Evolutionary conservation across 768 basidiomycete genomes (phyloP).

Genomic region (Leccinum variicolor): DNA sequence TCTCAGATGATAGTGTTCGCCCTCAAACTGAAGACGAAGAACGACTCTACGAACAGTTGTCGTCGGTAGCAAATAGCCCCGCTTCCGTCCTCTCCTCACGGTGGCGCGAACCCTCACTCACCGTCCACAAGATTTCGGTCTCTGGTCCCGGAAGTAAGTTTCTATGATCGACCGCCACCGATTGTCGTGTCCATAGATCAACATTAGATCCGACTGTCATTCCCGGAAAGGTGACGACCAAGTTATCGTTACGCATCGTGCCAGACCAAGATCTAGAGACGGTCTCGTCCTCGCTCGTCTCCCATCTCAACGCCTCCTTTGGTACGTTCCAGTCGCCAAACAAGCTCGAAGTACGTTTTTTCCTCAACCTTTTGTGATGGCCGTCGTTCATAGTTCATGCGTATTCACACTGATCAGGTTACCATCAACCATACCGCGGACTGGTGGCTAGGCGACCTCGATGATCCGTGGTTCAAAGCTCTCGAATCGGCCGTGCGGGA

Average conservation of each 20-base stretch:
- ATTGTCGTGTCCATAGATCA: not conserved
- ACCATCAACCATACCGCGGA: slow-evolving; percentile 80
- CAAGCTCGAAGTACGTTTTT: slow-evolving; percentile 51
- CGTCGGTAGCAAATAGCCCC: slow-evolving; percentile 63
- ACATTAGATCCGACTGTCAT: slow-evolving; percentile 80
- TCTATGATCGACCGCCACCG: not conserved
- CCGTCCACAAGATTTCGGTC: slow-evolving; percentile 79
- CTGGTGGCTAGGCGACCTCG: slow-evolving; percentile 94
- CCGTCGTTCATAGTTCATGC: not conserved
- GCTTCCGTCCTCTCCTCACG: slow-evolving; percentile 67
- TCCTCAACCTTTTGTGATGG: not conserved
- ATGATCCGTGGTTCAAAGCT: slow-evolving; percentile 82
- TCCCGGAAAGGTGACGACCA: slow-evolving; percentile 77
- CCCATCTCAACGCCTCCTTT: slow-evolving; percentile 61
- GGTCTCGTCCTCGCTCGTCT: slow-evolving; percentile 58
- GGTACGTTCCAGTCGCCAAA: slow-evolving; percentile 63
- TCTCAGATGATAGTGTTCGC: slow-evolving; percentile 72
- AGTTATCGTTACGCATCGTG: slow-evolving; percentile 88
- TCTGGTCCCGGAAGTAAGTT: slow-evolving; percentile 76
- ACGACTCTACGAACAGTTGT: slow-evolving; percentile 63
- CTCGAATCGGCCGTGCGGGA: slow-evolving; percentile 79
- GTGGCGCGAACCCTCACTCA: slow-evolving; percentile 90
- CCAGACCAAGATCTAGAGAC: slow-evolving; percentile 84
- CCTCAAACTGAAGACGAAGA: slow-evolving; percentile 65
- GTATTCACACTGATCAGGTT: slow-evolving; percentile 44